These are phyloP conservation scores for Boletus rubescentipes DNA, from an alignment of 768 basidiomycete species.

Conservation along the genomic window DNA sequence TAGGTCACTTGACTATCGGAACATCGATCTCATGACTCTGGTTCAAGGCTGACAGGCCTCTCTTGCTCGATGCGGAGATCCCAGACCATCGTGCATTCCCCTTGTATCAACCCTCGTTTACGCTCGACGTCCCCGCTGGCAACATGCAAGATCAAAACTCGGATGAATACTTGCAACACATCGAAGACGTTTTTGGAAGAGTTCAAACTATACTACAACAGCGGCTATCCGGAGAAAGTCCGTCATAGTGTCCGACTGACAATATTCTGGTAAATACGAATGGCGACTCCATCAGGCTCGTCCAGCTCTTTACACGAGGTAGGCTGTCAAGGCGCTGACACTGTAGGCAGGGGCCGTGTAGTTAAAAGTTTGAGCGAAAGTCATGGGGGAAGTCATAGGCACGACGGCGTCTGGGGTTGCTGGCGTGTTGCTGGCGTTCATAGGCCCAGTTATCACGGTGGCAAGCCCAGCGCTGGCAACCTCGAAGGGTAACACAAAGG, in stretches of 20 bases:
- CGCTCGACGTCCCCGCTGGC: slow-evolving; percentile 70
- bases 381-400: slow-evolving; percentile 45
- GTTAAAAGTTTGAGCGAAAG: slow-evolving; percentile 50
- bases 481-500: slow-evolving; percentile 55
- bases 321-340: slow-evolving; percentile 34
- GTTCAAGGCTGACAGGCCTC: slow-evolving; percentile 50
- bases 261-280: neutral
- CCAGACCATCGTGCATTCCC: slow-evolving; percentile 78
- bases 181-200: slow-evolving; percentile 43
- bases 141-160: slow-evolving; percentile 76
- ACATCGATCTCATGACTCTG: neutral
- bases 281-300: neutral
- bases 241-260: neutral
- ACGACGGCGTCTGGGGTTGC: slow-evolving; percentile 45
- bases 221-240: slow-evolving; percentile 8
- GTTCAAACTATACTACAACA: slow-evolving; percentile 28
- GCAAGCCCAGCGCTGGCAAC: slow-evolving; percentile 45
- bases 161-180: slow-evolving; percentile 47
- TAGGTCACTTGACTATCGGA: slow-evolving; percentile 36
- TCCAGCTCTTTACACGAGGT: slow-evolving; percentile 4
- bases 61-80: slow-evolving; percentile 61
- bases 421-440: slow-evolving; percentile 56
- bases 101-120: slow-evolving; percentile 77
- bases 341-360: slow-evolving; percentile 53
- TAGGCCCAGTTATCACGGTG: slow-evolving; percentile 50